Base-by-base conservation (phyloP, 225 moss, liverwort and hornwort species). In the Polytrichum formosum region DNA sequence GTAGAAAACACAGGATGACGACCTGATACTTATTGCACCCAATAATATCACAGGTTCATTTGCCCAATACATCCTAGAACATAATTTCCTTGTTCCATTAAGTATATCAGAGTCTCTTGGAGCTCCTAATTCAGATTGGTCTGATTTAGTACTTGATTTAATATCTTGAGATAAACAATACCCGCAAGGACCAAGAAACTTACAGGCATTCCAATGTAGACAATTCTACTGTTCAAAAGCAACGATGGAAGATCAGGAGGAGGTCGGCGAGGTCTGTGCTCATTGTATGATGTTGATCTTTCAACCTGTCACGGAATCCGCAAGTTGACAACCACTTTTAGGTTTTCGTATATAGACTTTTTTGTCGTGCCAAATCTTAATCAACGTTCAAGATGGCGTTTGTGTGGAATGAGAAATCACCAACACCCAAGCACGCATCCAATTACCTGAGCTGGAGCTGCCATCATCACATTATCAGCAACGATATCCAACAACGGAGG, bases 161-260 rank as follows among this genome's bases (percentile, higher is more conserved):
- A 46, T 16, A 46, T 35, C 35, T 35, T 35, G 35, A 35, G 9
- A 35, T 35, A 46, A 46, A 46, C 10, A 58, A 58, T n/a, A 6
- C n/a, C 9, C 16, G 29, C 46, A 46, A 20, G 33, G 28, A n/a
- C 58, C 58, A 19, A 58, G 21, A 59, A n/a, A 66, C 91, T 68
- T 76, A 94, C 97, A 72, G 98, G 98, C 98, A 98, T 98, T 71
- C 98, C 98, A 68, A 98, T 98, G 69, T 98, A 98, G 37, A 98
- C 98, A 73, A 98, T 98, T 68, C 98, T 85, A 72, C 98, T 98
- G 76, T 98, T 94, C 63, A 98, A 82, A 58, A 98, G 77, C 73
- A 98, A 84, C 22, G 98, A 98, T 2, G 94, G 98, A 66, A 98
- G 91, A 81, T 98, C 98, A 26, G 98, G 98, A 67, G 98, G 98